Evolutionary conservation across 805 yeast species (phyloP).

Genomic region (Schwanniomyces sp.): DNA sequence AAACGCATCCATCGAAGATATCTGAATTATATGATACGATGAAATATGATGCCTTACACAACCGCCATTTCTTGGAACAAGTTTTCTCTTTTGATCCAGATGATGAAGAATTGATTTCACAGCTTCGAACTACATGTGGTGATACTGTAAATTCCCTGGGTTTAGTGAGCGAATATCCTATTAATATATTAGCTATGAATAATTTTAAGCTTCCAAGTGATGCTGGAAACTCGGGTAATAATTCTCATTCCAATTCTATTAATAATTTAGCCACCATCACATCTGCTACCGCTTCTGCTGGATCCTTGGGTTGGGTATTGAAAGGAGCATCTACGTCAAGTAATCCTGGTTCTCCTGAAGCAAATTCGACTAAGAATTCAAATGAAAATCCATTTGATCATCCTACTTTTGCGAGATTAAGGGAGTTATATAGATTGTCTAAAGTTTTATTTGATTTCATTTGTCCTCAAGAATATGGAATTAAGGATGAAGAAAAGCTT

Average conservation of each 20-base stretch:
- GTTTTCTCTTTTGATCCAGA: slow-evolving; percentile 68
- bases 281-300: slow-evolving; percentile 45
- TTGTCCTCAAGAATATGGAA: slow-evolving; percentile 98
- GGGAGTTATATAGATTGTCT: slow-evolving; percentile 87
- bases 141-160: slow-evolving; percentile 48
- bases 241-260: slow-evolving; percentile 20
- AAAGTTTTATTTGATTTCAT: slow-evolving; percentile 95
- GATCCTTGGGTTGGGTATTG: slow-evolving; percentile 75
- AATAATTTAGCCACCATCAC: slow-evolving; percentile 20
- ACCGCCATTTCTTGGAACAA: slow-evolving; percentile 81
- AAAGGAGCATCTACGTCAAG: slow-evolving; percentile 34
- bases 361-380: slow-evolving; percentile 12
- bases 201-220: slow-evolving; percentile 62
- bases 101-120: slow-evolving; percentile 33
- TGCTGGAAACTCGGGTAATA: slow-evolving; percentile 16
- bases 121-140: slow-evolving; percentile 42
- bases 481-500: slow-evolving; percentile 88
- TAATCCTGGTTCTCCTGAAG: slow-evolving; percentile 3
- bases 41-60: slow-evolving; percentile 97
- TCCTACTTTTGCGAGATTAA: slow-evolving; percentile 70
- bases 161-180: slow-evolving; percentile 70
- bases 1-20: slow-evolving; percentile 96
- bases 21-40: slow-evolving; percentile 96
- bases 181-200: slow-evolving; percentile 73
- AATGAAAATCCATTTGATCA: slow-evolving; percentile 62